These are phyloP conservation scores for Lentinula lateritia DNA, from an alignment of 768 basidiomycete species.

Conservation along the genomic window DNA sequence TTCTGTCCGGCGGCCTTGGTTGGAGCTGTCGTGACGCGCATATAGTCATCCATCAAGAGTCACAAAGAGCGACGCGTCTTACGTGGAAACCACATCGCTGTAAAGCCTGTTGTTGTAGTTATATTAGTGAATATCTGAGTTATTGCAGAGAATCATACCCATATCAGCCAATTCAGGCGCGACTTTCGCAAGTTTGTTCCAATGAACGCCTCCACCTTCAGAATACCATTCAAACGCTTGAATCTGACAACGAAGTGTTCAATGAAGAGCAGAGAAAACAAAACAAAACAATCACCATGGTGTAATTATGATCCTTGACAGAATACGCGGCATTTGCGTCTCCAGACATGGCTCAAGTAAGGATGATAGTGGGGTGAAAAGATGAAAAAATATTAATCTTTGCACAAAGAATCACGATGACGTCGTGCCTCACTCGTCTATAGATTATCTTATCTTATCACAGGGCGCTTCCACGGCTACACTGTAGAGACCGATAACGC, in stretches of 20 bases:
- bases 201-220: constrained; percentile 16
- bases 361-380: background rate
- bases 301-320: constrained; percentile 14
- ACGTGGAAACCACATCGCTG: constrained; percentile 22
- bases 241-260: constrained; percentile 3
- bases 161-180: constrained; percentile 13
- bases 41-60: background rate
- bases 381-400: background rate
- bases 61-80: background rate
- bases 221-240: constrained; percentile 21
- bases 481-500: no score
- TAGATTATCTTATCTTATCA: no score
- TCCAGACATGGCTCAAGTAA: constrained; percentile 10
- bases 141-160: constrained; percentile 8
- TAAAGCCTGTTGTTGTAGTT: no score
- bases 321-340: constrained; percentile 18
- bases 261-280: background rate
- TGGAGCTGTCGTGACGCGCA: constrained; percentile 12
- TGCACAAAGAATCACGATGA: no score
- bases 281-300: constrained; percentile 8
- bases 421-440: no score
- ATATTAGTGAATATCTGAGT: no score
- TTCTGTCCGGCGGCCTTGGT: constrained; percentile 19
- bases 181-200: constrained; percentile 13
- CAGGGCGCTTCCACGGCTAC: no score